Base-by-base conservation (phyloP, 2,329 filamentous ascomycete species). In the Trichocomaceae sp. region DNA sequence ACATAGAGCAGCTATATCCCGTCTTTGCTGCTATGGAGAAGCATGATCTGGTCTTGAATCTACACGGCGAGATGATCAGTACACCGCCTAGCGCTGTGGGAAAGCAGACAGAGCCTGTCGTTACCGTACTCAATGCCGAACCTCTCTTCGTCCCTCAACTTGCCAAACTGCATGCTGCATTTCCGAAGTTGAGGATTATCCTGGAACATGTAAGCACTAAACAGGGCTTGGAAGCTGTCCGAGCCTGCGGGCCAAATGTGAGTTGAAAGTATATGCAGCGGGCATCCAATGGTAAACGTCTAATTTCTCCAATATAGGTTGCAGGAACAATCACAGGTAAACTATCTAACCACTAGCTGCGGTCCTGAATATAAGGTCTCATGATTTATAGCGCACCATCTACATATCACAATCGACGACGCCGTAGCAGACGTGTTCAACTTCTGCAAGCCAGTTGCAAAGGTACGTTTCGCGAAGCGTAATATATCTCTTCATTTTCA, bases 11-110 rank as follows among this genome's bases (percentile, higher is more conserved):
- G 15, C 74, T 75, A 61, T 76, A 75, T 56, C 72, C 74, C 5
- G 87, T 92, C 13, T 95, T 97, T 66, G 81, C 79, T n/a, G 87
- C 88, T 60, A 96, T 97, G 91, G 87, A 96, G 68, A 75, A 84
- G 57, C 83, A 90, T 61, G 84, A 85, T 61, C 77, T 96, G 67
- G 81, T 95, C n/a, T 79, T 95, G 42, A 96, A 96, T 73, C 77
- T 97, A n/a, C 91, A 97, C 69, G 92, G 91, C 61, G 92, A 96
- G 73, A 83, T 86, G n/a, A 58, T 56, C 49, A 58, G 56, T 29
- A 48, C 56, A 15, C 56, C 56, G 2, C 76, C 76, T 6, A 69
- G 67, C 26, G 67, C 69, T 52, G 45, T 58, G 29, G 41, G 49
- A 47, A 56, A 56, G 17, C 49, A 55, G 35, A 37, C 26, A 29